Base-by-base conservation (phyloP, 2,329 filamentous ascomycete species). In the Didymella pomorum region DNA sequence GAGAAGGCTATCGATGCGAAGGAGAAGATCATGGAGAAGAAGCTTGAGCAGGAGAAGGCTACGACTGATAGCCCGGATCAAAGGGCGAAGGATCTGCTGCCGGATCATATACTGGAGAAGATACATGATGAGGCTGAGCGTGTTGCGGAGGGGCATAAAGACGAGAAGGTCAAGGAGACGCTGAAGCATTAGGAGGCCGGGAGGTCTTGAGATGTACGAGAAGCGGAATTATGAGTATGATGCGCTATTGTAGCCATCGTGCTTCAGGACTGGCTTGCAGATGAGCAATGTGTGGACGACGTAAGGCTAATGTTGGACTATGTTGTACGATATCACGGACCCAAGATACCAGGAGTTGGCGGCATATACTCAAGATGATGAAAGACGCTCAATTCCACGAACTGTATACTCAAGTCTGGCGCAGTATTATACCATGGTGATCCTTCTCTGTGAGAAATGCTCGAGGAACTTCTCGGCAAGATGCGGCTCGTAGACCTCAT, bases 1-100 rank as follows among this genome's bases (percentile, higher is more conserved):
- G 78, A 83, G 64, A 72, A 73, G 23, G 70, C 69, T 1, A 79
- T 82, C 46, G 79, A 80, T 55, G 71, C 69, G 2, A 76, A 73
- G 47, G 73, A 76, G 45, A 67, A 75, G 61, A 55, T 76, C 18
- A 61, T 70, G 18, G 67, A 76, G 56, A 74, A 78, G 62, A 78
- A 78, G 60, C 51, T 71, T 2, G 73, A 78, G 58, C 67, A 76
- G 12, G 76, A 77, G 52, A 69, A 66, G 45, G 74, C 71, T 3
- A 71, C 75, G 3, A 67, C 69, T 2, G 62, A 55, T 3, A 54
- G 58, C n/a, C 41, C 54, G 2, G 59, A 66, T 5, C 56, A 65
- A 39, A 66, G 69, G 21, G 73, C 73, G 0, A 73, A 71, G 37
- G 73, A 76, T 45, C 29, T 46, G 2, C 56, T 76, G 46, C 72